Base-by-base conservation (phyloP, 257 asterid species). In the Leonotis leonurus region DNA sequence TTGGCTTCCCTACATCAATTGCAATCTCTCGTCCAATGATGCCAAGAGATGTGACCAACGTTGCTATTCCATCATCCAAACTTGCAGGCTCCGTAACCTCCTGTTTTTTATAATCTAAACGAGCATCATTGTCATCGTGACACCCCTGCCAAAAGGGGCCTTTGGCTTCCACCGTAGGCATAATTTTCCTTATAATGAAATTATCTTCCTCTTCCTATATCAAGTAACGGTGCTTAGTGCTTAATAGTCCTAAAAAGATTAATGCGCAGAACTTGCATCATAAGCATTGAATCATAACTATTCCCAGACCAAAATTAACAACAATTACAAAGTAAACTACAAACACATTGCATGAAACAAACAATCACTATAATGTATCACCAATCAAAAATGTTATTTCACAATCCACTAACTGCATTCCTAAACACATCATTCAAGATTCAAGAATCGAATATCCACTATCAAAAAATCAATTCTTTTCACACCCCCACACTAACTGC, bases 191-290 rank as follows among this genome's bases (percentile, higher is more conserved):
- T 64, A 10, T 33, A 1, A 6, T 5, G 71, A 65, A 54, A 29
- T 68, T 56, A 56, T 64, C 70, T 78, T 76, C 44, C 22, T 50
- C 24, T 81, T 81, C 3, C 24, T 17, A n/a, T 70, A 78, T 83
- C 53, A 73, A 83, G n/a, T n/a, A n/a, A n/a, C n/a, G n/a, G n/a
- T n/a, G n/a, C n/a, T n/a, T n/a, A n/a, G n/a, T n/a, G n/a, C n/a
- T n/a, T n/a, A n/a, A n/a, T n/a, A n/a, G n/a, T n/a, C n/a, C n/a
- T n/a, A n/a, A n/a, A n/a, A n/a, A n/a, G n/a, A n/a, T n/a, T 29
- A 2, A 13, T 80, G 65, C 83, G 79, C 86, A 81, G 74, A 11
- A 84, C 85, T 87, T 85, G 79, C 63, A 63, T n/a, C 50, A 73
- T 35, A 33, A 30, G 59, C 39, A 60, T 22, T 39, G 20, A 52